Percentiles rank a stretch among this genome's conserved stretches.
Evolutionary conservation across 139 green algal species (phyloP).

Genomic region (Monoraphidium neglectum): DNA sequence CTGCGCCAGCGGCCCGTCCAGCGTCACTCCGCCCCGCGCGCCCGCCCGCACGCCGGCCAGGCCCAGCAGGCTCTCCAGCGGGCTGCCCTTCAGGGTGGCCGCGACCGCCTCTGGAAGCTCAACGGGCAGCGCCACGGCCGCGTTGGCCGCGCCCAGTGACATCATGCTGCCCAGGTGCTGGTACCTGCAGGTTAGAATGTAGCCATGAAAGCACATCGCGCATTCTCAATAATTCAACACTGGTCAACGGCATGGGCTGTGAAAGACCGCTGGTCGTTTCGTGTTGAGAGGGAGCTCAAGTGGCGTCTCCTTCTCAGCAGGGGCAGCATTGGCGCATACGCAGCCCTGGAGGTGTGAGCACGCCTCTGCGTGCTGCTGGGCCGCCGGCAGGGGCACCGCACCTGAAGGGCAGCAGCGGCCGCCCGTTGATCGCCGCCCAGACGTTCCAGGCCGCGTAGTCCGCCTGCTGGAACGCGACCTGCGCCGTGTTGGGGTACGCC

Average conservation of each 20-base stretch:
- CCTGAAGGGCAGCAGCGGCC: conserved; percentile 90
- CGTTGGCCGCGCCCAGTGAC: conserved; percentile 79
- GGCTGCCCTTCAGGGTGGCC: conserved; percentile 44
- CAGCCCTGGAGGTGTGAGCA: too few species aligned
- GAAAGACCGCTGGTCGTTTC: too few species aligned
- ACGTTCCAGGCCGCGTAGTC: conserved; percentile 99
- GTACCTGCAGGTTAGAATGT: too few species aligned
- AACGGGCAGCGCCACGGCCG: conserved; percentile 79
- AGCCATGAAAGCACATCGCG: too few species aligned
- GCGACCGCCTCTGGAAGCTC: conserved; percentile 60
- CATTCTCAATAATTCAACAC: too few species aligned
- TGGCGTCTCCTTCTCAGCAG: too few species aligned
- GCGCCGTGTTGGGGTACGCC: conserved; percentile 64
- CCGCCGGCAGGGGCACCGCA: neutral
- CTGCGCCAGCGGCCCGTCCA: conserved; percentile 85
- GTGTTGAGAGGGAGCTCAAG: too few species aligned
- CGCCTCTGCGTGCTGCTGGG: too few species aligned
- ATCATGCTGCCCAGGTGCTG: conserved; percentile 99
- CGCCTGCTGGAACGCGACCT: conserved; percentile 98
- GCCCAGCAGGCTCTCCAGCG: conserved; percentile 61
- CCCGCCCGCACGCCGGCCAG: conserved; percentile 30
- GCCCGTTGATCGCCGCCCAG: conserved; percentile 90
- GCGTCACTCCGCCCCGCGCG: conserved; percentile 51
- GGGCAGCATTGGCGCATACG: too few species aligned
- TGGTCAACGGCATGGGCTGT: too few species aligned